Evolutionary conservation across 306 rosid species (phyloP), one percentile per base, ranked within the genome.

Genomic region (Pterocarpus santalinus): DNA sequence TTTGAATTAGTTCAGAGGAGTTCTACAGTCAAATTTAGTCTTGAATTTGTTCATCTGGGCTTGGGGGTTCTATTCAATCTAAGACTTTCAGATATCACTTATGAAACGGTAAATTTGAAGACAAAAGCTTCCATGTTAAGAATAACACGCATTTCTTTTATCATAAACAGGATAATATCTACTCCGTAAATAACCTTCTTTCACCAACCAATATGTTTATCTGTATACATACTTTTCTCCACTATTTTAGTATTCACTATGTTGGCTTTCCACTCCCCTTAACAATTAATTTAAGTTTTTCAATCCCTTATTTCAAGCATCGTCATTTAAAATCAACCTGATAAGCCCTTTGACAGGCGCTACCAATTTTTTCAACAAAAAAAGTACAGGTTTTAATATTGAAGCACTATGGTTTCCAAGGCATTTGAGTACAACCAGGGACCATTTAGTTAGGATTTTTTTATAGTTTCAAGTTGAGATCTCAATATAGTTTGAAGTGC

Each of bases 321-420:
- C 68, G 64, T 56, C 67, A 51, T 71, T 39, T 63, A 16, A 28
- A 17, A 65, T 38, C 82, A 82, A 70, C 43, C 52, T 69, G 15
- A 16, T 67, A 77, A 71, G 63, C 52, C 75, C 68, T 52, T 63
- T 28, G 67, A 35, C 16, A 61, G 32, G 5, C 28, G 38, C 44
- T 52, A 15, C 2, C 8, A 36, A 49, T 38, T 52, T 76, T 55
- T 28, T 8, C 75, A 32, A 30, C 53, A 69, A 35, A 56, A 60
- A 76, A 10, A 76, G 16, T 41, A 35, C 35, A 51, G 8, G 69
- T 60, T 41, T 56, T 70, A 8, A 30, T 56, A 34, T 65, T 77
- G 17, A 72, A 73, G 65, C 22, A 35, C 41, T 46, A 10, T 46
- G 13, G 30, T 36, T 74, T 62, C 81, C 51, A 61, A n/a, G 51